Base-by-base conservation (phyloP, 176 grass and related monocot species). In the Canna indica region DNA sequence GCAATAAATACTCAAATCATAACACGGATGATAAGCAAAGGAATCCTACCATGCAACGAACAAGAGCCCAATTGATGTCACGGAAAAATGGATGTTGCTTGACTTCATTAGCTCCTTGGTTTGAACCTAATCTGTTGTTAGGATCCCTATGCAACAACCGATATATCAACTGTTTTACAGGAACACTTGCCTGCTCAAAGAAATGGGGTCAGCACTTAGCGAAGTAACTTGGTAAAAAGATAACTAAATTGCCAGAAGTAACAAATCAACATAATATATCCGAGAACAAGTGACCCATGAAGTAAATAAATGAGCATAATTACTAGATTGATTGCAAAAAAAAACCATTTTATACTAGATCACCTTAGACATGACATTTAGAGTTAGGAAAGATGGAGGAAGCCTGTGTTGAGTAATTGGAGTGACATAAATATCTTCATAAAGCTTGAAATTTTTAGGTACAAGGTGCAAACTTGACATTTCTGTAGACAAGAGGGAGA, bases 41-140 rank as follows among this genome's bases (percentile, higher is more conserved):
- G 22, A 67, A 56, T 36, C 44, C 34, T 58, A 92, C 90, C 81
- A 24, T 94, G 71, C 74, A 69, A 0, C 86, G 92, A 22, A 96
- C 79, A 57, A 96, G 88, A 79, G 92, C 81, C 92, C 88, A 96
- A 38, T 89, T 96, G 71, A 91, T 84, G 56, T 83, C 92, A 8
- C 36, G 72, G 56, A 96, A 96, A 74, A 96, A 96, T 0, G 83
- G 76, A 67, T 96, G 88, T 5, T 86, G 73, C 73, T 96, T 96
- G 36, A 96, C 84, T 70, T 96, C 85, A 22, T 79, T 87, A 31
- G 92, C 71, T 47, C 92, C 92, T 76, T 87, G 79, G 1, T 52
- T 78, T 0, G 92, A 91, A 15, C 92, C 81, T 71, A 96, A 47
- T 83, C 92, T 82, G 54, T 91, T 96, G 71, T 34, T 26, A 64